phyloP scores from a whole-genome alignment of 768 basidiomycete species.

The Psilocybe subaeruginosa region DNA sequence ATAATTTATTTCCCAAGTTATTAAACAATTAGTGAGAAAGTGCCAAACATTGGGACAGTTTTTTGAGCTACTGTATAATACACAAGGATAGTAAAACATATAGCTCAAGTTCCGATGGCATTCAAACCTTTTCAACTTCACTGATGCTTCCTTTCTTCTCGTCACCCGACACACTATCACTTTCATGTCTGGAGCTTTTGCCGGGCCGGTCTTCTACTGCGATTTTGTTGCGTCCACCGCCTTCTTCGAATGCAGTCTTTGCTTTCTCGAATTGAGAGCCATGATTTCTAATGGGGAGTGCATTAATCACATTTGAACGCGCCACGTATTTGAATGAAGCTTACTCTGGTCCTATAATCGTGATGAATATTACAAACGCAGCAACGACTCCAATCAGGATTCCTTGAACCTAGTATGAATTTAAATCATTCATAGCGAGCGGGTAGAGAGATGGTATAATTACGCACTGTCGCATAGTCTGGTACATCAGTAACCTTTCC shows the following conservation, averaged over 20 bases:
- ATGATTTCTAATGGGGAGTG: constrained; percentile 51
- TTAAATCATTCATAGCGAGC: not conserved
- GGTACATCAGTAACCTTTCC: constrained; percentile 48
- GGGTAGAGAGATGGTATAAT: not conserved
- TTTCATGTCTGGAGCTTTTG: constrained; percentile 3
- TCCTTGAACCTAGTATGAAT: constrained; percentile 61
- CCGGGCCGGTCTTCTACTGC: not conserved
- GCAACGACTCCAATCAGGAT: constrained; percentile 87
- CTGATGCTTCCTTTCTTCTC: not conserved
- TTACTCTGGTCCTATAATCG: constrained; percentile 76
- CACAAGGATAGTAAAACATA: not conserved
- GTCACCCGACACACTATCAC: constrained; percentile 8
- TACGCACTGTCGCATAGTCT: constrained; percentile 61
- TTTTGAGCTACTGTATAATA: no score
- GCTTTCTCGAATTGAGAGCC: constrained; percentile 84
- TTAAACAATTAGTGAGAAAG: no score
- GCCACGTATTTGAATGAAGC: constrained; percentile 21
- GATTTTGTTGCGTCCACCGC: constrained; percentile 54
- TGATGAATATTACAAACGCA: constrained; percentile 75
- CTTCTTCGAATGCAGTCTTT: constrained; percentile 79
- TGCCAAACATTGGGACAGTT: no score
- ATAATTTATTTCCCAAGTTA: no score
- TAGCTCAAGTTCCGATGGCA: not conserved
- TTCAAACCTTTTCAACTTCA: not conserved
- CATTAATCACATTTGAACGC: not conserved